These are phyloP conservation scores for Eimeria falciformis DNA, from an alignment of 169 alveolate genomes.

Conservation along the genomic window DNA sequence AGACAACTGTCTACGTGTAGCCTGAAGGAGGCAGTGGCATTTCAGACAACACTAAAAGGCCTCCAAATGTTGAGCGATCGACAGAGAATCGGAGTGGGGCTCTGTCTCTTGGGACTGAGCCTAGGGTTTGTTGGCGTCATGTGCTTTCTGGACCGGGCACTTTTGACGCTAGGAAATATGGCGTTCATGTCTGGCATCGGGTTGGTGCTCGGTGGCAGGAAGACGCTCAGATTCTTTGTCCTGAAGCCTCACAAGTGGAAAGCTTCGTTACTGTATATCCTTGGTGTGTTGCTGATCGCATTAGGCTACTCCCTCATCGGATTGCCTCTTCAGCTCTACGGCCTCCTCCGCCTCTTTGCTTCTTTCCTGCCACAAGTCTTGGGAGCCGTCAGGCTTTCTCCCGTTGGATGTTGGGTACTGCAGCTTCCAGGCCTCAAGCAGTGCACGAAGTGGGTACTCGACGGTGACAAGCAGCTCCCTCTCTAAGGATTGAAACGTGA, in stretches of 20 bases:
- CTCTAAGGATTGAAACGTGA: slow-evolving; percentile 15
- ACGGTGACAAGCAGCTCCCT: slow-evolving; percentile 64
- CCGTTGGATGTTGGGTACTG: slow-evolving; percentile 76
- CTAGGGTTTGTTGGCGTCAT: slow-evolving; percentile 75
- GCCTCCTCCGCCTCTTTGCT: slow-evolving; percentile 77
- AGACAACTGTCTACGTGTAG: not conserved
- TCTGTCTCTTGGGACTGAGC: slow-evolving; percentile 79
- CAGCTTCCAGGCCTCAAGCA: slow-evolving; percentile 78
- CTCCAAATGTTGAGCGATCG: slow-evolving; percentile 78
- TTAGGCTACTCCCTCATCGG: slow-evolving; percentile 79
- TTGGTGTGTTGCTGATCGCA: slow-evolving; percentile 74
- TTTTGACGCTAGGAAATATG: slow-evolving; percentile 79
- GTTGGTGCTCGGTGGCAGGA: slow-evolving; percentile 77
- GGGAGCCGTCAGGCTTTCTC: slow-evolving; percentile 73
- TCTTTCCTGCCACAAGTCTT: slow-evolving; percentile 79
- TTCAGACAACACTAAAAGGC: not conserved
- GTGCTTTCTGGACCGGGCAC: slow-evolving; percentile 78
- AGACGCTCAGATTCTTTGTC: slow-evolving; percentile 74
- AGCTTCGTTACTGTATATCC: slow-evolving; percentile 74
- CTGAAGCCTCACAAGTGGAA: slow-evolving; percentile 76
- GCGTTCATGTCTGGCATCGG: slow-evolving; percentile 78
- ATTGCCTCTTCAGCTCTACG: slow-evolving; percentile 78
- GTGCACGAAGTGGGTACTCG: slow-evolving; percentile 75
- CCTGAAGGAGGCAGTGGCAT: slow-evolving; percentile 17
- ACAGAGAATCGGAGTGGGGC: slow-evolving; percentile 81